Percentiles rank a stretch among this genome's conserved stretches.
Conservation (phyloP, 1,284 basidiomycete species). For the Moesziomyces globuligerus region DNA sequence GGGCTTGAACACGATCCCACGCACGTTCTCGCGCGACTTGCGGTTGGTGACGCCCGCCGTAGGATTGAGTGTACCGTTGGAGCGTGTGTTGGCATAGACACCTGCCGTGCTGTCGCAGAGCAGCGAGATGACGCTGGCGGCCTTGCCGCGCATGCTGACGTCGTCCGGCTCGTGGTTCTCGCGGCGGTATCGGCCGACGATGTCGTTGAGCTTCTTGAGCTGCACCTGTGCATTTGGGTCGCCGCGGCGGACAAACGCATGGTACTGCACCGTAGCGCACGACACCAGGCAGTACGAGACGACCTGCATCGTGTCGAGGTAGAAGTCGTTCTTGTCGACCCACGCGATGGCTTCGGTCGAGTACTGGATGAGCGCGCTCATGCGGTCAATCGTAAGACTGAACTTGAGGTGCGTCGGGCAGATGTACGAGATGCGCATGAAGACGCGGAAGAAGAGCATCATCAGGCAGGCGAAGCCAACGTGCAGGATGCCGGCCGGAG, state of each 20-base stretch:
- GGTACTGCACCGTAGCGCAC: conserved; percentile 62
- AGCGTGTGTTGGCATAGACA: conserved; percentile 57
- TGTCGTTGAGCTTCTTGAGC: conserved; percentile 47
- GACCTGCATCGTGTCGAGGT: conserved; percentile 60
- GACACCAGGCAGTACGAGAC: conserved; percentile 62
- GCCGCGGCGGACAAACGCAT: conserved; percentile 56
- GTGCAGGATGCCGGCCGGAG: conserved; percentile 57
- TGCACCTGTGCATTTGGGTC: conserved; percentile 48
- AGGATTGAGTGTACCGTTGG: conserved; percentile 68
- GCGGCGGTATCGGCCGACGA: conserved; percentile 35
- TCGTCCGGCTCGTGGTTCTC: conserved; percentile 70
- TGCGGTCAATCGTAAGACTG: conserved; percentile 60
- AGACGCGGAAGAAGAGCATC: conserved; percentile 64
- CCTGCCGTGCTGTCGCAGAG: conserved; percentile 76
- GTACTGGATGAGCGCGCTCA: conserved; percentile 55
- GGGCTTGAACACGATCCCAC: conserved; percentile 74
- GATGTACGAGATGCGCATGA: conserved; percentile 64
- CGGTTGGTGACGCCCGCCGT: conserved; percentile 69
- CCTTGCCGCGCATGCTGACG: conserved; percentile 80
- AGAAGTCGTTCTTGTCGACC: conserved; percentile 60
- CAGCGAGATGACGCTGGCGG: conserved; percentile 86
- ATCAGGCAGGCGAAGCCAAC: conserved; percentile 55
- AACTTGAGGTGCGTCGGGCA: conserved; percentile 63
- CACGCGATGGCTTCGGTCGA: conserved; percentile 56
- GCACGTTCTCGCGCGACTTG: conserved; percentile 66